These are phyloP conservation scores for Oidiodendron maius DNA, from an alignment of 495 filamentous ascomycete species.

Conservation along the genomic window DNA sequence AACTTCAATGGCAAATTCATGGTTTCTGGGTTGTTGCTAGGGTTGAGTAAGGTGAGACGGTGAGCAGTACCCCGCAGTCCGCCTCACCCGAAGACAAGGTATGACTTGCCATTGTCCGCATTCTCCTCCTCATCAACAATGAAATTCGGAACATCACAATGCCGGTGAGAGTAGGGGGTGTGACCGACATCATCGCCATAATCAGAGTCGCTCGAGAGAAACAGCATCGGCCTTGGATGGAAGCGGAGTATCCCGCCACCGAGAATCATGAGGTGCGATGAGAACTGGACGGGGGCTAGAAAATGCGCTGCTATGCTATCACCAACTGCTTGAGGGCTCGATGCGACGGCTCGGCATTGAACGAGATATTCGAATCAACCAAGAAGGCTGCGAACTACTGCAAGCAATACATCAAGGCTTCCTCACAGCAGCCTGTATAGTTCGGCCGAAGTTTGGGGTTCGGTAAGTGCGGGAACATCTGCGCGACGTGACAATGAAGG, in stretches of 20 bases:
- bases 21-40: too few species aligned
- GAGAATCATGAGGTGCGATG: slow-evolving; percentile 3
- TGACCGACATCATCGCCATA: not conserved
- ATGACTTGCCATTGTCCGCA: not conserved
- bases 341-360: not conserved
- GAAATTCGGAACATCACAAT: not conserved
- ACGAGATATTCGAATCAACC: slow-evolving; percentile 2
- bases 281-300: slow-evolving; percentile 3
- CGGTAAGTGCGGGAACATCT: not conserved
- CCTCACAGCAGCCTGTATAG: slow-evolving; percentile 2
- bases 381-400: not conserved
- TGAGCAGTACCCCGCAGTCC: not conserved
- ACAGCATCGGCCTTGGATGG: not conserved
- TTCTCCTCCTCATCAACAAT: not conserved
- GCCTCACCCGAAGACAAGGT: not conserved
- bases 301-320: not conserved
- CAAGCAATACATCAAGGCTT: slow-evolving; percentile 1
- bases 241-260: not conserved
- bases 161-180: slow-evolving; percentile 2
- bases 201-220: not conserved
- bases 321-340: slow-evolving; percentile 3
- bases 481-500: not conserved
- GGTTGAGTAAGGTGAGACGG: too few species aligned
- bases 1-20: too few species aligned
- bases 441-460: slow-evolving; percentile 4